These are phyloP conservation scores for Candida caryicola DNA, from an alignment of 805 yeast genomes.

Conservation along the genomic window DNA sequence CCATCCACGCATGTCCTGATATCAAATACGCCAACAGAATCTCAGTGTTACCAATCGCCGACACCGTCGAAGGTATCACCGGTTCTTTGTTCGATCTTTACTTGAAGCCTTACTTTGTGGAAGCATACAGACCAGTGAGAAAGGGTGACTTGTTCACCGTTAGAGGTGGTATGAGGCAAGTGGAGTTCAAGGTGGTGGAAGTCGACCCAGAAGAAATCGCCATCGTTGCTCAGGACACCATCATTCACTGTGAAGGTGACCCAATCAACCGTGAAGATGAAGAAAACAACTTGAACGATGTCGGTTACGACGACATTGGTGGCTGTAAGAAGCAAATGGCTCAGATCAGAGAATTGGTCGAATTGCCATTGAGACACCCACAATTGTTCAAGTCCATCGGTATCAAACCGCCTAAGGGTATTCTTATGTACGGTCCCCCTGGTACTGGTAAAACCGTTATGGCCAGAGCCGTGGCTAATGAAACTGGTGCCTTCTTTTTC, in stretches of 20 bases:
- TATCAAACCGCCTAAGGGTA: constrained; percentile 98
- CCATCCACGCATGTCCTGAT: constrained; percentile 95
- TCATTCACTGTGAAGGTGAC: constrained; percentile 98
- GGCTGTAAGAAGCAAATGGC: constrained; percentile 99
- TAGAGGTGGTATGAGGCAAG: constrained; percentile 99
- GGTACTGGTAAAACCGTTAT: constrained; percentile 99
- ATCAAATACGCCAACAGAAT: constrained; percentile 95
- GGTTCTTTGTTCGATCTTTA: constrained; percentile 95
- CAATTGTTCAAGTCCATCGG: constrained; percentile 97
- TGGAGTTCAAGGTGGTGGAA: constrained; percentile 96
- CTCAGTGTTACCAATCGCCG: constrained; percentile 94
- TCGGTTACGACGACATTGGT: constrained; percentile 98
- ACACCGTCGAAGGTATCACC: constrained; percentile 95
- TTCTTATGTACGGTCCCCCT: constrained; percentile 97
- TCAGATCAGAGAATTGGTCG: constrained; percentile 97
- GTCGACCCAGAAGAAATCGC: constrained; percentile 97
- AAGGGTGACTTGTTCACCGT: constrained; percentile 95
- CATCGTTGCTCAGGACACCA: constrained; percentile 96
- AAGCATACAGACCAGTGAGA: constrained; percentile 97
- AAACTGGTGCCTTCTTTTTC: constrained; percentile 98
- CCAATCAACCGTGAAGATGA: constrained; percentile 98
- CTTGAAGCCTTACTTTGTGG: constrained; percentile 96
- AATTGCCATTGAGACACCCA: constrained; percentile 96
- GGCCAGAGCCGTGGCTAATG: constrained; percentile 99
- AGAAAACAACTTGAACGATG: constrained; percentile 93